A percentile compares a stretch with the other conserved stretches of the same genome.
Evolutionary conservation across 2,329 filamentous ascomycete species (phyloP).

Genomic region (Fusarium decemcellulare): DNA sequence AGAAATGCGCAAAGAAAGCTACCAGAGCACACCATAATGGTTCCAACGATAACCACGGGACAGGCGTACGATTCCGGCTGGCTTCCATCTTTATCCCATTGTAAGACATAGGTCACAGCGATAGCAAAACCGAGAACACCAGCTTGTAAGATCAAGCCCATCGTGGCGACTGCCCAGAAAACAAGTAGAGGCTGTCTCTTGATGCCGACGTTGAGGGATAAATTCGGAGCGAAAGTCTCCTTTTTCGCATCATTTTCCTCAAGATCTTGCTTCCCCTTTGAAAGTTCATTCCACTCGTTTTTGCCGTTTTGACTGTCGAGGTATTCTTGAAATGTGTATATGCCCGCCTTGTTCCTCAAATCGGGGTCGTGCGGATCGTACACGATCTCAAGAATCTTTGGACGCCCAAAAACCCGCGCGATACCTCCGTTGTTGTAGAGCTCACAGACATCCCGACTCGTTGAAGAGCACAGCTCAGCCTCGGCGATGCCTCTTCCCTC

Average conservation of each 20-base stretch:
- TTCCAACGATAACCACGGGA: too few relatives aligned
- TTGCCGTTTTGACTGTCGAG: too few relatives aligned
- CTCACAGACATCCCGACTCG: conserved; percentile 3
- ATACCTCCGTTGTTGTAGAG: background rate
- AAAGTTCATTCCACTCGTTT: too few relatives aligned
- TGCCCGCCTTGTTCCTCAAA: too few relatives aligned
- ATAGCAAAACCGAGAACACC: conserved; percentile 32
- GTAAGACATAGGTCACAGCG: conserved; percentile 23
- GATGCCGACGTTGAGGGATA: conserved; percentile 6
- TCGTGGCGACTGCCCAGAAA: conserved; percentile 19
- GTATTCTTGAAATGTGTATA: too few relatives aligned
- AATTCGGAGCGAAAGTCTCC: conserved; percentile 15
- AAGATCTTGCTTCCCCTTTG: too few relatives aligned
- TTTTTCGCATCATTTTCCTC: too few relatives aligned
- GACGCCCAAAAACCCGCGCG: background rate
- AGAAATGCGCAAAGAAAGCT: too few relatives aligned
- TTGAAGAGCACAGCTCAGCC: conserved; percentile 6
- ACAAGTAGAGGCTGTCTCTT: conserved; percentile 17
- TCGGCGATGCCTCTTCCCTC: background rate
- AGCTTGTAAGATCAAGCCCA: conserved; percentile 13
- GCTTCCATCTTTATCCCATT: conserved; percentile 3
- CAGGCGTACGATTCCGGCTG: too few relatives aligned
- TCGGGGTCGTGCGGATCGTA: background rate
- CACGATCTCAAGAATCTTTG: background rate
- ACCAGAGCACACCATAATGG: too few relatives aligned